Percentiles rank a stretch among this genome's conserved stretches.
phyloP scores from a whole-genome alignment of 169 alveolate genomes.

The Plasmodium gonderi region DNA sequence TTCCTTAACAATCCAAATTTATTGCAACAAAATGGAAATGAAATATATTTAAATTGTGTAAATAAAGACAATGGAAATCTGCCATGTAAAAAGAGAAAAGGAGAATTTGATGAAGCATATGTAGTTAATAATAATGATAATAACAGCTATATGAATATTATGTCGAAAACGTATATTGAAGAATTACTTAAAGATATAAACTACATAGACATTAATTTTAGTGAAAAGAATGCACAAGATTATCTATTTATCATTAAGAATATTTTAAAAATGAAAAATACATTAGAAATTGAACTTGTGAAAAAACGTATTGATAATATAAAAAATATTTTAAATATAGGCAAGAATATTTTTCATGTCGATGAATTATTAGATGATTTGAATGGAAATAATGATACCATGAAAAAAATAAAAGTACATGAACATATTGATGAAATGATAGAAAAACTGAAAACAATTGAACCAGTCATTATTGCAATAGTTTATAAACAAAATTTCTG shows the following conservation, averaged over 20 bases:
- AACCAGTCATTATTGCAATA: slow-evolving; percentile 26
- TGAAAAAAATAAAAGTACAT: neutral
- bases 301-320: slow-evolving; percentile 46
- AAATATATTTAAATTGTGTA: neutral
- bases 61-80: neutral
- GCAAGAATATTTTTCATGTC: slow-evolving; percentile 21
- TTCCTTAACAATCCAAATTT: slow-evolving; percentile 35
- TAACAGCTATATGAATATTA: slow-evolving; percentile 1
- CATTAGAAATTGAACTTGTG: slow-evolving; percentile 9
- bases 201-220: slow-evolving; percentile 22
- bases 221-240: slow-evolving; percentile 26
- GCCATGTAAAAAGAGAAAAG: slow-evolving; percentile 21
- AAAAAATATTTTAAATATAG: slow-evolving; percentile 35
- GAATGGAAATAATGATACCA: neutral
- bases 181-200: slow-evolving; percentile 52
- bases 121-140: neutral
- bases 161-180: slow-evolving; percentile 55
- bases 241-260: slow-evolving; percentile 55
- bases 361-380: slow-evolving; percentile 13
- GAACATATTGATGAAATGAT: slow-evolving; percentile 57
- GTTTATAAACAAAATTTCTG: slow-evolving; percentile 59
- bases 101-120: slow-evolving; percentile 13
- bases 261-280: slow-evolving; percentile 47
- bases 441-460: slow-evolving; percentile 37
- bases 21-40: slow-evolving; percentile 5